A percentile compares a stretch with the other conserved stretches of the same genome.
phyloP scores from a whole-genome alignment of 306 rosid genomes.

The Pterocarpus santalinus region DNA sequence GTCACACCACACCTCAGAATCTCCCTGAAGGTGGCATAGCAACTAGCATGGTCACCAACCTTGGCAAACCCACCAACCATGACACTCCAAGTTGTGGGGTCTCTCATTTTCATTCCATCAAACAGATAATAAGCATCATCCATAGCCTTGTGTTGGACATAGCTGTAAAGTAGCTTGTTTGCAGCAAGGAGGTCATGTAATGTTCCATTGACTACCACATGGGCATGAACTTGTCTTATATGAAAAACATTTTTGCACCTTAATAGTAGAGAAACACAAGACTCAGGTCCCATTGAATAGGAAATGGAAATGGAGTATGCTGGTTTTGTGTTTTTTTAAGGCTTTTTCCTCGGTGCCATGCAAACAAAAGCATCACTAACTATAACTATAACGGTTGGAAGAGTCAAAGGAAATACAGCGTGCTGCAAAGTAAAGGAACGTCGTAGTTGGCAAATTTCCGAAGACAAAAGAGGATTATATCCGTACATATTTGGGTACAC shows the following conservation, averaged over 20 bases:
- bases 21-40: slow-evolving; percentile 71
- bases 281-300: slow-evolving; percentile 50
- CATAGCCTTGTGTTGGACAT: slow-evolving; percentile 56
- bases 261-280: slow-evolving; percentile 52
- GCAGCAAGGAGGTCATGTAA: slow-evolving; percentile 60
- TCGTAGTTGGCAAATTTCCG: neutral
- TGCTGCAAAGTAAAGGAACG: neutral
- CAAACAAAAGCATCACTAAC: slow-evolving; percentile 5
- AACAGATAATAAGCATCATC: slow-evolving; percentile 64
- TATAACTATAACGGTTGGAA: neutral
- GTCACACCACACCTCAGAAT: slow-evolving; percentile 52
- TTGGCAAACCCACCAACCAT: slow-evolving; percentile 79
- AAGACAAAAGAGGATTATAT: too few species aligned
- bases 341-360: neutral
- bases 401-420: neutral
- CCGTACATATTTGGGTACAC: too few species aligned
- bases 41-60: slow-evolving; percentile 57
- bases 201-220: slow-evolving; percentile 53
- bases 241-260: slow-evolving; percentile 62
- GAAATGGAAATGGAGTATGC: neutral
- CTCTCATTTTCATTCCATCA: slow-evolving; percentile 56
- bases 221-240: slow-evolving; percentile 71
- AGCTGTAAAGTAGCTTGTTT: slow-evolving; percentile 75
- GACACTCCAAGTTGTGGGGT: slow-evolving; percentile 70
- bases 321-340: neutral